These are phyloP conservation scores for Xylaria acuta DNA, from an alignment of 495 filamentous ascomycete genomes.

Conservation along the genomic window DNA sequence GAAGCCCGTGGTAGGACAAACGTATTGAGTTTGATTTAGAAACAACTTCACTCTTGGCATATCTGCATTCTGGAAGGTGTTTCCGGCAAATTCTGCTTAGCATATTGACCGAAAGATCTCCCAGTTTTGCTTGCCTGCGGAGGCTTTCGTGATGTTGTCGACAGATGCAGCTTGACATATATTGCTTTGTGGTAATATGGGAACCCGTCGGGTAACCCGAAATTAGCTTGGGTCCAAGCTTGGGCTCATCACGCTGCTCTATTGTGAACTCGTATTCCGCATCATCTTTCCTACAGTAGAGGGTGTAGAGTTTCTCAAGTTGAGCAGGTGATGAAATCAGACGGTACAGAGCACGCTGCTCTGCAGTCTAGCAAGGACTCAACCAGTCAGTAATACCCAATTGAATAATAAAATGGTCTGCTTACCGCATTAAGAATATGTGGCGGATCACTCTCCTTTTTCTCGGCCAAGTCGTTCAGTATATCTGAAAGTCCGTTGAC, in stretches of 20 bases:
- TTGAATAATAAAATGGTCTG: not conserved
- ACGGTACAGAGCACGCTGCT: conserved; percentile 8
- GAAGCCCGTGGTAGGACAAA: not conserved
- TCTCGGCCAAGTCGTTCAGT: not conserved
- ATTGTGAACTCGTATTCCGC: conserved; percentile 5
- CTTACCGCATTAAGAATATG: not conserved
- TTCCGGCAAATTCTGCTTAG: not conserved
- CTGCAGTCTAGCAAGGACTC: not conserved
- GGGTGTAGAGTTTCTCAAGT: not conserved
- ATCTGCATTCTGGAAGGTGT: conserved; percentile 12
- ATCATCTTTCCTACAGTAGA: not conserved
- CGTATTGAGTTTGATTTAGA: not conserved
- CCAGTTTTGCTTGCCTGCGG: not conserved
- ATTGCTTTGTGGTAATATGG: too few species aligned
- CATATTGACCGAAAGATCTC: not conserved
- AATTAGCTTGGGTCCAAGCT: not conserved
- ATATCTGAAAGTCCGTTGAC: not conserved
- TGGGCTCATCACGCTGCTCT: not conserved
- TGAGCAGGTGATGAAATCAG: conserved; percentile 2
- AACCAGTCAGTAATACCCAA: not conserved
- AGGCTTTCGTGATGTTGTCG: not conserved
- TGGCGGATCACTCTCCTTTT: not conserved
- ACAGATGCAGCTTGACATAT: conserved; percentile 3
- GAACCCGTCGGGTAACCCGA: not conserved
- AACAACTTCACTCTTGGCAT: conserved; percentile 4